A percentile compares a stretch with the other conserved stretches of the same genome.
phyloP scores from a whole-genome alignment of 179 eudicot genomes.

The Actinidia chinensis region DNA sequence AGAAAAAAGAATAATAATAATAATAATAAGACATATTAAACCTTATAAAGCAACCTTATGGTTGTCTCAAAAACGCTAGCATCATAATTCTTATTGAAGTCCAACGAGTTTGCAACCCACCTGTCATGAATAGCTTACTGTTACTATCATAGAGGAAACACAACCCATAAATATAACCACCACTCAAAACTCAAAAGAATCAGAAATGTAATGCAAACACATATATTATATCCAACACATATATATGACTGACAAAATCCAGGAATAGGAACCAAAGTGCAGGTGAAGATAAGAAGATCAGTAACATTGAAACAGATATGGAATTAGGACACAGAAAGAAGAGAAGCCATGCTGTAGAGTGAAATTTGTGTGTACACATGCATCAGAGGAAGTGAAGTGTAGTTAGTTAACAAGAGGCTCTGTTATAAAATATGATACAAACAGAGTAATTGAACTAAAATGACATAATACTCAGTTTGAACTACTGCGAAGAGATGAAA shows the following conservation, averaged over 20 bases:
- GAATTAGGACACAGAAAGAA: background rate
- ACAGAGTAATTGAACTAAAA: constrained; percentile 5
- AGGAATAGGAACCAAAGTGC: background rate
- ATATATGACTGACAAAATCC: background rate
- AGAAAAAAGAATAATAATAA: constrained; percentile 11
- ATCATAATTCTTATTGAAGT: constrained; percentile 96
- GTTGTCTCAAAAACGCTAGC: constrained; percentile 99
- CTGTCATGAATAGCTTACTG: constrained; percentile 43
- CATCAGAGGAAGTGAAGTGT: background rate
- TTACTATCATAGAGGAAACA: constrained; percentile 10
- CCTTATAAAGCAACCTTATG: constrained; percentile 97
- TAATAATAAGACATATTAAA: constrained; percentile 41
- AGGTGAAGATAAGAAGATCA: background rate
- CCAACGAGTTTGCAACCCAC: constrained; percentile 92
- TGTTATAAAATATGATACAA: background rate
- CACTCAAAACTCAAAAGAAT: background rate
- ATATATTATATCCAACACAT: background rate
- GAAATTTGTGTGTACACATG: too few species aligned
- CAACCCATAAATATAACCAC: constrained; percentile 2
- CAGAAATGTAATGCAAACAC: background rate
- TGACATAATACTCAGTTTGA: background rate
- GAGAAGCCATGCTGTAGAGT: constrained; percentile 11
- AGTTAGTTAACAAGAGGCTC: background rate
- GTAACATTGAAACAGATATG: background rate
- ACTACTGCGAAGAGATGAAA: background rate